phyloP scores from a whole-genome alignment of 805 yeast species.

The Groenewaldozyma salmanticensis region DNA sequence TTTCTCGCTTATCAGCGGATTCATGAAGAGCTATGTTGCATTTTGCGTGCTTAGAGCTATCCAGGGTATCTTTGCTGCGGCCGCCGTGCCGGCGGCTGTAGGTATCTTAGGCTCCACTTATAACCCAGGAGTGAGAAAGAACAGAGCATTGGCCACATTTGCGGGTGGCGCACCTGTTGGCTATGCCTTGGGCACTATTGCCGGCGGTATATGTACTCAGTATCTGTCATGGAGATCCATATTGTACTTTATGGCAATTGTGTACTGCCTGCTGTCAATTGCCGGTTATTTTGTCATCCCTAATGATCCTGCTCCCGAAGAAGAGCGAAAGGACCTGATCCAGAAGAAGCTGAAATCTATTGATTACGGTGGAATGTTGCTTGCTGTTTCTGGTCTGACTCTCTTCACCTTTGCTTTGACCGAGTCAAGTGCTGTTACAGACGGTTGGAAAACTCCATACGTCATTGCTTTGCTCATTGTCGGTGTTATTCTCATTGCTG shows the following conservation, averaged over 20 bases:
- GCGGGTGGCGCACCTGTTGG: slow-evolving; percentile 41
- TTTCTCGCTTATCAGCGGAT: slow-evolving; percentile 22
- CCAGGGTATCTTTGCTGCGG: slow-evolving; percentile 37
- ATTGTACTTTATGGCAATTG: slow-evolving; percentile 34
- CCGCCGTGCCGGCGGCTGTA: slow-evolving; percentile 39
- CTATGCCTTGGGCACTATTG: slow-evolving; percentile 32
- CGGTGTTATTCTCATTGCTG: slow-evolving; percentile 29
- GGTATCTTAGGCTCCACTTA: slow-evolving; percentile 38
- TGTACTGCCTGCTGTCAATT: slow-evolving; percentile 25
- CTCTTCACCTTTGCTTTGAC: slow-evolving; percentile 37
- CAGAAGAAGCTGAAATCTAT: slow-evolving; percentile 21
- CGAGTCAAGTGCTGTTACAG: slow-evolving; percentile 32
- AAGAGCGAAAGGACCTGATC: slow-evolving; percentile 18
- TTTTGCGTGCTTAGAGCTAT: slow-evolving; percentile 35
- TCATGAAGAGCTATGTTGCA: slow-evolving; percentile 22
- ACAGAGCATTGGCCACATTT: slow-evolving; percentile 34
- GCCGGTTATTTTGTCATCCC: slow-evolving; percentile 29
- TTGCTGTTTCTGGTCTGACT: slow-evolving; percentile 34
- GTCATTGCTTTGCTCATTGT: slow-evolving; percentile 36
- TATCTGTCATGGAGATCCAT: slow-evolving; percentile 34
- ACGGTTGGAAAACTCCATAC: slow-evolving; percentile 39
- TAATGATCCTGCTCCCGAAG: slow-evolving; percentile 21
- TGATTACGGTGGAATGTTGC: slow-evolving; percentile 37
- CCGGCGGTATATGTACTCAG: slow-evolving; percentile 37
- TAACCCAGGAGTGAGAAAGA: slow-evolving; percentile 32